phyloP scores from a whole-genome alignment of 2,329 filamentous ascomycete species.

The Alternaria brassicicola region DNA sequence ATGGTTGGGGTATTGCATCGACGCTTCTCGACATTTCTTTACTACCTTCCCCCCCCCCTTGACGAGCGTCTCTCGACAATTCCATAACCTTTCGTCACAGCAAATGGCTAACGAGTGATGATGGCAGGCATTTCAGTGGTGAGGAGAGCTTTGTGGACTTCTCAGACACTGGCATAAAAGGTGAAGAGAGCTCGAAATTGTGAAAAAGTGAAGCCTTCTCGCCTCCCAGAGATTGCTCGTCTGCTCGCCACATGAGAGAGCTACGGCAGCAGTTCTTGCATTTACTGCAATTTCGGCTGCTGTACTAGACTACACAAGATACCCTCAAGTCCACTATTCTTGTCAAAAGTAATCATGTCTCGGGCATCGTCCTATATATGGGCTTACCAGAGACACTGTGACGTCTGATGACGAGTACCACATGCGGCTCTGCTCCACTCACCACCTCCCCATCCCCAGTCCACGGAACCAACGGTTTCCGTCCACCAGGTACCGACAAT shows the following conservation, averaged over 20 bases:
- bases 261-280: background rate
- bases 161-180: constrained; percentile 24
- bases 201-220: constrained; percentile 8
- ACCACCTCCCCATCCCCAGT: background rate
- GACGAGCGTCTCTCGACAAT: background rate
- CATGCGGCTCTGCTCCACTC: background rate
- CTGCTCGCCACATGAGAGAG: background rate
- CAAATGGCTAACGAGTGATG: background rate
- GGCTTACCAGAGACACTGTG: background rate
- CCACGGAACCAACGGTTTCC: background rate
- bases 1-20: background rate
- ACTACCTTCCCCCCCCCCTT: background rate
- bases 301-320: background rate
- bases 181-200: constrained; percentile 30
- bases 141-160: constrained; percentile 47
- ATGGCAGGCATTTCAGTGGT: constrained; percentile 44
- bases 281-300: background rate
- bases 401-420: background rate
- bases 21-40: background rate
- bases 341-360: background rate
- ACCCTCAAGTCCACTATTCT: background rate
- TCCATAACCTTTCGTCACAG: constrained; percentile 1
- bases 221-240: background rate
- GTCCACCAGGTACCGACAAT: background rate
- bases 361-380: background rate